Percentiles rank a stretch among this genome's conserved stretches.
These are phyloP conservation scores for Phytopythium kandeliae DNA, from an alignment of 352 stramenopile genomes.

Conservation along the genomic window DNA sequence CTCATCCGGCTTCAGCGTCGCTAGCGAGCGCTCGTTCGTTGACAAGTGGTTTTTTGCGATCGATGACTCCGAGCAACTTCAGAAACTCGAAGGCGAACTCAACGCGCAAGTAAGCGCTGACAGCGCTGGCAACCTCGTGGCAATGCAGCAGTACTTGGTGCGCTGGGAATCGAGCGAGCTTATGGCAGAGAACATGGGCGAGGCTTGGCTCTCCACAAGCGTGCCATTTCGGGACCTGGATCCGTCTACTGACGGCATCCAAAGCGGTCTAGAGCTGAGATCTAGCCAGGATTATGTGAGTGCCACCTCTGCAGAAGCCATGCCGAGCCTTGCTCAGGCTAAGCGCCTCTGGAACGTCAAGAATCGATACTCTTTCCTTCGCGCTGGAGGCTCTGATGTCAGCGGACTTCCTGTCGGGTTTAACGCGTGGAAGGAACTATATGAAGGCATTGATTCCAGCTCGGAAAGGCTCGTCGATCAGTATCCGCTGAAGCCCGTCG, in stretches of 20 bases:
- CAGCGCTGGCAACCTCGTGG: conserved; percentile 14
- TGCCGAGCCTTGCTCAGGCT: conserved; percentile 33
- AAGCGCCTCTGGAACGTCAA: conserved; percentile 32
- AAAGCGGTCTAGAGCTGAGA: conserved; percentile 55
- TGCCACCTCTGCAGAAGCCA: neutral
- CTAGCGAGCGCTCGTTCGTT: conserved; percentile 26
- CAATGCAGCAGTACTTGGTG: conserved; percentile 30
- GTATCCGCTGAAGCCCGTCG: conserved; percentile 26
- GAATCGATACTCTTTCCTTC: conserved; percentile 42
- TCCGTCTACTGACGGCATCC: conserved; percentile 15
- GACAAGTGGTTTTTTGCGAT: conserved; percentile 47
- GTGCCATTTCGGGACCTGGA: conserved; percentile 40
- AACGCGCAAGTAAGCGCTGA: conserved; percentile 10
- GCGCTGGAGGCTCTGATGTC: conserved; percentile 8
- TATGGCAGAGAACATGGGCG: conserved; percentile 18
- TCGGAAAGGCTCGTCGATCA: conserved; percentile 33
- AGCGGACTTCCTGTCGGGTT: conserved; percentile 41
- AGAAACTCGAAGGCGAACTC: conserved; percentile 14
- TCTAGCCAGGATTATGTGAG: conserved; percentile 18
- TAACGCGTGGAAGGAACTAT: conserved; percentile 51
- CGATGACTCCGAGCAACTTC: conserved; percentile 11
- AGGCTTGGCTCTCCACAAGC: conserved; percentile 32
- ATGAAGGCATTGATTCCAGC: conserved; percentile 44
- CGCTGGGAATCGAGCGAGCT: conserved; percentile 42
- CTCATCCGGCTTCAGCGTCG: conserved; percentile 28